A percentile compares a stretch with the other conserved stretches of the same genome.
Evolutionary conservation across 2,329 filamentous ascomycete genomes (phyloP).

Genomic region (Talaromyces marneffei): DNA sequence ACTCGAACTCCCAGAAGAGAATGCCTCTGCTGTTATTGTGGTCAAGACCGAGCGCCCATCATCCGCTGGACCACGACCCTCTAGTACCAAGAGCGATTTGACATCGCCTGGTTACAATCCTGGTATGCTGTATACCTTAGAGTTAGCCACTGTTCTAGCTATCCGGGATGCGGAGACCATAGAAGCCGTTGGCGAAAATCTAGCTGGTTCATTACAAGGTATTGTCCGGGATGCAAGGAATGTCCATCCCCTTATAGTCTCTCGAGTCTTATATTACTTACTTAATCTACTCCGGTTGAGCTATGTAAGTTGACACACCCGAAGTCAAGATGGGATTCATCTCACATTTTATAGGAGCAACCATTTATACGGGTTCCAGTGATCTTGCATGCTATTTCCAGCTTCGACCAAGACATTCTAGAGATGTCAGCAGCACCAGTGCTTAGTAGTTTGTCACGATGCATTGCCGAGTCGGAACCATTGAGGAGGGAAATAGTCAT

Average conservation of each 20-base stretch:
- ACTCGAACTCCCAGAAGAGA: constrained; percentile 79
- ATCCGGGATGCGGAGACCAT: constrained; percentile 70
- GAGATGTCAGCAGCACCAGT: constrained; percentile 70
- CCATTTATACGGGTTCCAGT: constrained; percentile 90
- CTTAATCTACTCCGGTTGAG: constrained; percentile 74
- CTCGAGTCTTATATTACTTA: constrained; percentile 79
- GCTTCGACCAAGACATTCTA: constrained; percentile 71
- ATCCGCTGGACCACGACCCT: constrained; percentile 51
- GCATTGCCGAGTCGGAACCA: constrained; percentile 69
- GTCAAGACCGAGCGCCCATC: constrained; percentile 80
- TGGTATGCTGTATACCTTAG: constrained; percentile 79
- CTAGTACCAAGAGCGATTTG: constrained; percentile 52
- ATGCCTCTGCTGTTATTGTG: constrained; percentile 71
- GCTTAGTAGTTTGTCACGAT: constrained; percentile 71
- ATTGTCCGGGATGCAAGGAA: constrained; percentile 73
- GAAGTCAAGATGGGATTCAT: constrained; percentile 13
- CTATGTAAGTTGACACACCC: constrained; percentile 52
- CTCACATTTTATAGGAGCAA: constrained; percentile 56
- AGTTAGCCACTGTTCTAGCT: constrained; percentile 77
- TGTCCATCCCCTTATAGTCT: constrained; percentile 76
- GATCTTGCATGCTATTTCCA: constrained; percentile 83
- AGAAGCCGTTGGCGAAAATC: constrained; percentile 65
- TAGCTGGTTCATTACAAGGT: constrained; percentile 73
- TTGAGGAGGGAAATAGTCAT: constrained; percentile 89
- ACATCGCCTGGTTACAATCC: constrained; percentile 72